Conservation (phyloP, 495 filamentous ascomycete genomes). For the Aspergillus funiculosus region DNA sequence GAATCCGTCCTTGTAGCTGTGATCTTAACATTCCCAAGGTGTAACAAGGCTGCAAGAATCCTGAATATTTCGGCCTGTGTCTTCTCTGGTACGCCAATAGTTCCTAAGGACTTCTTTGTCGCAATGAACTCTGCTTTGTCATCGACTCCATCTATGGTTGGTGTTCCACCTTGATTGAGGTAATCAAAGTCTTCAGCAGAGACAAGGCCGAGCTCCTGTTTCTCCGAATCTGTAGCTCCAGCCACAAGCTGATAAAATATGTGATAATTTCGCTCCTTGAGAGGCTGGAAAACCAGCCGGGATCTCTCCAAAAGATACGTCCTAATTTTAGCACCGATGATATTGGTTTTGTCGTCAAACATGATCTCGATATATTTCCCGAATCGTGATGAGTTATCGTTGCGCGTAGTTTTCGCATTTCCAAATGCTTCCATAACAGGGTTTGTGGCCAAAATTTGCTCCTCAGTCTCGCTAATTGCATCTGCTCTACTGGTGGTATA, state of each 20-base stretch:
- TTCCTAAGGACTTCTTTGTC: constrained; percentile 76
- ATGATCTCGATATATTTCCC: constrained; percentile 99
- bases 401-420: constrained; percentile 97
- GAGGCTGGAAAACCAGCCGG: constrained; percentile 93
- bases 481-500: constrained; percentile 74
- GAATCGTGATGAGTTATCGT: constrained; percentile 98
- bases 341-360: constrained; percentile 93
- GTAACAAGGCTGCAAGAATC: constrained; percentile 83
- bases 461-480: constrained; percentile 95
- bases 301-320: constrained; percentile 95
- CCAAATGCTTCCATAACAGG: constrained; percentile 99
- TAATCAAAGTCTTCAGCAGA: constrained; percentile 91
- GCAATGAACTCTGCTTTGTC: constrained; percentile 90
- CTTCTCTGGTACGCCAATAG: constrained; percentile 72
- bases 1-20: constrained; percentile 84
- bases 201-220: constrained; percentile 65
- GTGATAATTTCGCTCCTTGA: constrained; percentile 98
- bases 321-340: constrained; percentile 94
- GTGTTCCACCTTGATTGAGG: constrained; percentile 89
- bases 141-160: constrained; percentile 90
- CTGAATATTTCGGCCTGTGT: constrained; percentile 85
- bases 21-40: constrained; percentile 95
- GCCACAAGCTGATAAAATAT: constrained; percentile 98
- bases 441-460: constrained; percentile 96
- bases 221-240: constrained; percentile 83